These are phyloP conservation scores for Populus hybrid DNA, from an alignment of 441 rosid genomes.

Conservation along the genomic window DNA sequence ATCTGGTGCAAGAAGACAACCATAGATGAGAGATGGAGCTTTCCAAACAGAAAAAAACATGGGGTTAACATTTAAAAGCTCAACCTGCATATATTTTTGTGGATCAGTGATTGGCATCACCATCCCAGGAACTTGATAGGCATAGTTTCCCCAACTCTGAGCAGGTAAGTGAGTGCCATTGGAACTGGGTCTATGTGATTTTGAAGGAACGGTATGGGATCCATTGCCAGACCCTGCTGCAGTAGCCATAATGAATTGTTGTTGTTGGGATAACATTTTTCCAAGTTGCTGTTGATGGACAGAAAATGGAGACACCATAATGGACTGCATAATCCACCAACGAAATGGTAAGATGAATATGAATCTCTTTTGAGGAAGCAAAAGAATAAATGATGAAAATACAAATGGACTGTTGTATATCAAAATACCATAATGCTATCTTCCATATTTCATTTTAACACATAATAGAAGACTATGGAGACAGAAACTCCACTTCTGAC, in stretches of 20 bases:
- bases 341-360: conserved; percentile 9
- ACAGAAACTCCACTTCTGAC: neutral
- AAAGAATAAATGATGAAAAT: neutral
- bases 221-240: conserved; percentile 24
- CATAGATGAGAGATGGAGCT: conserved; percentile 16
- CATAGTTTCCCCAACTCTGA: conserved; percentile 29
- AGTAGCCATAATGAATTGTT: conserved; percentile 23
- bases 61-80: conserved; percentile 8
- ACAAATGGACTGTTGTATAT: neutral
- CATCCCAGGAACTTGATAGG: conserved; percentile 42
- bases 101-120: conserved; percentile 24
- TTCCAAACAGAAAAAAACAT: neutral
- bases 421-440: neutral
- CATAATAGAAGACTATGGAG: neutral
- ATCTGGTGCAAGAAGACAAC: conserved; percentile 30
- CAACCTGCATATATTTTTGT: conserved; percentile 41
- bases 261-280: conserved; percentile 32
- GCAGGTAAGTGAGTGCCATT: conserved; percentile 20
- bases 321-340: conserved; percentile 35
- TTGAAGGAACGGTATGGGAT: conserved; percentile 21
- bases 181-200: conserved; percentile 16
- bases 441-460: neutral
- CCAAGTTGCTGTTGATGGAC: conserved; percentile 39
- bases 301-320: conserved; percentile 36
- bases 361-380: neutral